Evolutionary conservation across 495 filamentous ascomycete species (phyloP).

Genomic region (Penicillium desertorum): DNA sequence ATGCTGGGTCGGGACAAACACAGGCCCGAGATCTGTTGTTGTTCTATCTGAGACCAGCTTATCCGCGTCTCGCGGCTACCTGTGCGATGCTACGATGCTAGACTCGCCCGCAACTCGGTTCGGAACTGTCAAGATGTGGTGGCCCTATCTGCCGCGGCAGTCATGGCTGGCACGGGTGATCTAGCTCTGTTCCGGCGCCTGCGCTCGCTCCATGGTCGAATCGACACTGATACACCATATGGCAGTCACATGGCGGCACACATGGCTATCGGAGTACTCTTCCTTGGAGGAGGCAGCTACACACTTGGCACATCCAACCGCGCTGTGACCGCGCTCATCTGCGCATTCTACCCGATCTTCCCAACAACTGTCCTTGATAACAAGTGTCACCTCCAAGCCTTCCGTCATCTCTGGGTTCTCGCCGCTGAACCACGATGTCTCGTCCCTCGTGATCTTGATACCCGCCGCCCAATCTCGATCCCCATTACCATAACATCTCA

Average conservation of each 20-base stretch:
- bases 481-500: slow-evolving; percentile 61
- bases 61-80: slow-evolving; percentile 72
- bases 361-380: slow-evolving; percentile 88
- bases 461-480: slow-evolving; percentile 70
- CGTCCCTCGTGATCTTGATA: slow-evolving; percentile 79
- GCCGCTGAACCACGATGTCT: slow-evolving; percentile 89
- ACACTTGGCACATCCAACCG: slow-evolving; percentile 89
- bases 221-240: slow-evolving; percentile 80
- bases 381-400: slow-evolving; percentile 90
- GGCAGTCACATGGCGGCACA: slow-evolving; percentile 92
- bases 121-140: slow-evolving; percentile 87
- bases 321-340: slow-evolving; percentile 80
- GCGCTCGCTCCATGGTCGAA: slow-evolving; percentile 82
- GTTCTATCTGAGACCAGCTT: slow-evolving; percentile 81
- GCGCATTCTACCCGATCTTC: slow-evolving; percentile 92
- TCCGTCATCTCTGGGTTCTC: slow-evolving; percentile 96
- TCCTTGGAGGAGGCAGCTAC: slow-evolving; percentile 85
- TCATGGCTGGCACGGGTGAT: slow-evolving; percentile 96
- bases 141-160: slow-evolving; percentile 75
- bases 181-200: slow-evolving; percentile 84
- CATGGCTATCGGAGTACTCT: slow-evolving; percentile 86
- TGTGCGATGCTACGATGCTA: slow-evolving; percentile 72
- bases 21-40: slow-evolving; percentile 77
- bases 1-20: slow-evolving; percentile 75
- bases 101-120: slow-evolving; percentile 74